Base-by-base conservation (phyloP, 129 eudicot genomes). In the Artemisia annua region DNA sequence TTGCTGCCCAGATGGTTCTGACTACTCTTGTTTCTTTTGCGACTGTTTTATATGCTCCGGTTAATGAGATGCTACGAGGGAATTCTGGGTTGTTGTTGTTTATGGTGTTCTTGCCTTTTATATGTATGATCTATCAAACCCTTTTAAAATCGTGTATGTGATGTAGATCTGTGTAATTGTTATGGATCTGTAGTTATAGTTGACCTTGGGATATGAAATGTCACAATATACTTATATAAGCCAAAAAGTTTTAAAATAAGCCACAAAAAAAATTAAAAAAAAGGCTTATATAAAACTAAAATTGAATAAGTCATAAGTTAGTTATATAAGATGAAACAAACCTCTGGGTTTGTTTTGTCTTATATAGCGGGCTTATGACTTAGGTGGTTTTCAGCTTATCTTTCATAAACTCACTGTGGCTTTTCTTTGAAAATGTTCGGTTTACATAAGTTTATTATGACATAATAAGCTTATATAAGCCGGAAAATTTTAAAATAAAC, bases 1-100 rank as follows among this genome's bases (percentile, higher is more conserved):
- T 94, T 67, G 79, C 97, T 28, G 91, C 93, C 2, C 99, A 90
- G 87, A 79, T 95, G 88, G 73, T 91, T 18, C 67, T 95, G 5
- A 95, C 99, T 73, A 88, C 97, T 63, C 63, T 81, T 28, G 88
- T 90, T 28, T 90, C 97, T 9, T 83, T 82, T 52, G 76, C 82
- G 67, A 90, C 96, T 44, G 97, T 95, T 15, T 85, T 95, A 0
- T 95, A 86, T 35, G 81, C 85, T 55, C 97, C 99, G 8, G 71
- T 95, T 77, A 95, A 90, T 66, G 91, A 90, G 0, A 86, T 85
- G 48, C 87, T 95, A 0, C 77, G 91, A 2, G 96, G 88, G 0
- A 90, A 86, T 63, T 86, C 99, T 28, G 30, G 30, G 30, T 26
- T 26, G 24, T 83, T 94, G 22, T 59, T 94, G 20, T 88, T 94